A percentile compares a stretch with the other conserved stretches of the same genome.
These are phyloP conservation scores for Earliella scabrosa DNA, from an alignment of 1,284 basidiomycete genomes.

Conservation along the genomic window DNA sequence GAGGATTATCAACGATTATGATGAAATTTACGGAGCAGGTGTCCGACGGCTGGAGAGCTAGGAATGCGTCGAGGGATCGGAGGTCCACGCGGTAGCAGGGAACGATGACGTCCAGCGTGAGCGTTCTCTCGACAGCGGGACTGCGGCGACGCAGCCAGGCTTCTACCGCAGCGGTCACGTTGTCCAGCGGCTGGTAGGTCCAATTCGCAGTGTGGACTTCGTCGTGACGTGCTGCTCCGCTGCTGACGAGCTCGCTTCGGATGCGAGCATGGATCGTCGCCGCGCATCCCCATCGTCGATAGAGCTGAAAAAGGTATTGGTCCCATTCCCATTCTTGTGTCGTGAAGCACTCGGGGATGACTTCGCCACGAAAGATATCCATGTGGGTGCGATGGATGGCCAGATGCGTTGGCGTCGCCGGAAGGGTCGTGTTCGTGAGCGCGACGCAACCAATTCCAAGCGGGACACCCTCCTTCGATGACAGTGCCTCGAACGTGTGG, in stretches of 20 bases:
- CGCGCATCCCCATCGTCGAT: conserved; percentile 58
- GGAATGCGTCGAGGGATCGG: conserved; percentile 44
- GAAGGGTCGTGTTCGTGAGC: conserved; percentile 58
- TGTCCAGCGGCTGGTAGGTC: conserved; percentile 51
- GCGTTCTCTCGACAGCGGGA: conserved; percentile 32
- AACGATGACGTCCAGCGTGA: conserved; percentile 59
- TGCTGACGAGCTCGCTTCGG: conserved; percentile 51
- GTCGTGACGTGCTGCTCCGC: conserved; percentile 47
- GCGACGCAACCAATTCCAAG: conserved; percentile 60
- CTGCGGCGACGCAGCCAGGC: conserved; percentile 39
- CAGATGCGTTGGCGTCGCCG: conserved; percentile 66
- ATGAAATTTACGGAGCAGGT: conserved; percentile 57
- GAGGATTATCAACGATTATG: conserved; percentile 59
- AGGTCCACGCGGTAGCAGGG: conserved; percentile 61
- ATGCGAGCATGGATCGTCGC: conserved; percentile 48
- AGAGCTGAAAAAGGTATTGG: conserved; percentile 61
- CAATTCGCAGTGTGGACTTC: conserved; percentile 55
- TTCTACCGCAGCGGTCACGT: conserved; percentile 42
- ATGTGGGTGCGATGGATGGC: conserved; percentile 58
- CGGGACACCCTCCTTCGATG: conserved; percentile 37
- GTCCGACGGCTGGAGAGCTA: conserved; percentile 45
- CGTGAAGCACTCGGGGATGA: conserved; percentile 56
- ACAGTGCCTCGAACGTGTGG: conserved; percentile 41
- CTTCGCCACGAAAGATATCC: conserved; percentile 54
- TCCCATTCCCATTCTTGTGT: conserved; percentile 69